phyloP scores from a whole-genome alignment of 1,139 yeast species.

The Candida tropicalis region DNA sequence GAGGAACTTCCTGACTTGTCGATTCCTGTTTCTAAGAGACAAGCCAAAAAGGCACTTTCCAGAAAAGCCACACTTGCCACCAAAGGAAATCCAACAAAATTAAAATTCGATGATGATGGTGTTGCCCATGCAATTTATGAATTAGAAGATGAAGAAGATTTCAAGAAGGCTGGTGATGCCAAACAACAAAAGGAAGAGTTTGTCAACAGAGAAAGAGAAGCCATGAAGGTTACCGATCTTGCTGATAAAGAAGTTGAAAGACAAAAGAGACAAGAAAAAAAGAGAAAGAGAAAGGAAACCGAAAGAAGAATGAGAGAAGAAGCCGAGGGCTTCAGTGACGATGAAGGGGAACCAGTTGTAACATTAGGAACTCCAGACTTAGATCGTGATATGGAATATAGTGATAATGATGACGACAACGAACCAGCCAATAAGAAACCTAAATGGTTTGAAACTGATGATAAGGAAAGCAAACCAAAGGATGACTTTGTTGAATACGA shows the following conservation, averaged over 20 bases:
- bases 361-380: constrained; percentile 38
- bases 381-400: constrained; percentile 51
- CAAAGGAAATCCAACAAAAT: constrained; percentile 73
- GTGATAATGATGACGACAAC: constrained; percentile 21
- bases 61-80: constrained; percentile 73
- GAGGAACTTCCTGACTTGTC: constrained; percentile 63
- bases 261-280: constrained; percentile 84
- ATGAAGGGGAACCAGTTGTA: constrained; percentile 25
- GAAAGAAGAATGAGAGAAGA: constrained; percentile 58
- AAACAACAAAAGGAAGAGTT: constrained; percentile 66
- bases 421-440: constrained; percentile 55
- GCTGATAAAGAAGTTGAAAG: constrained; percentile 83
- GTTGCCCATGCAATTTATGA: constrained; percentile 88
- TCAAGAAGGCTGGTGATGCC: constrained; percentile 77
- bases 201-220: constrained; percentile 63
- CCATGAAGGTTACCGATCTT: constrained; percentile 71
- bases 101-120: constrained; percentile 94
- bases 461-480: constrained; percentile 21
- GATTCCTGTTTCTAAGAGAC: constrained; percentile 78
- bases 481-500: constrained; percentile 68
- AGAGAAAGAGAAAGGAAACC: constrained; percentile 81
- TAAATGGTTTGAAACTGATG: constrained; percentile 55
- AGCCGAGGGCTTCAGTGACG: constrained; percentile 32
- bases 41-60: constrained; percentile 85
- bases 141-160: constrained; percentile 86